Base-by-base conservation (phyloP, 2,329 filamentous ascomycete species). In the Fusarium zealandicum region DNA sequence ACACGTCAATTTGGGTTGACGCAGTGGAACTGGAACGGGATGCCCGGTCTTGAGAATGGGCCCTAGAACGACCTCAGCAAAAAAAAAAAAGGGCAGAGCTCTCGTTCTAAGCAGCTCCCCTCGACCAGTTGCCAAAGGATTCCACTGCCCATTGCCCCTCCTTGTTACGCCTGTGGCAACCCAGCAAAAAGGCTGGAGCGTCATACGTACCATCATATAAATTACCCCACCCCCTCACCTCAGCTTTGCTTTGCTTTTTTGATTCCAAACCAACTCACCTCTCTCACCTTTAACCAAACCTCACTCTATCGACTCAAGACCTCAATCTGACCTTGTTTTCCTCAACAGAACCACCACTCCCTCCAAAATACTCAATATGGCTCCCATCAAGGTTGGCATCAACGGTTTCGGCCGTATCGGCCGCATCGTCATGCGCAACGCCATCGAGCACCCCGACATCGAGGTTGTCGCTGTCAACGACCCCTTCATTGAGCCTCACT, bases 381-480 rank as follows among this genome's bases (percentile, higher is more conserved):
- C 74, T 76, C 73, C 75, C 75, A 77, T 82, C 76, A 86, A 96
- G 87, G 91, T 96, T 77, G 92, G 92, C 79, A 97, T 96, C 89
- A 98, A 97, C 90, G 93, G 95, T 80, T 99, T 99, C 85, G 95
- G 95, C 83, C 93, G 95, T 81, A 99, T 99, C 81, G 95, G 95
- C 75, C 90, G 95, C 79, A 97, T 99, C 79, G 89, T 98, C 84
- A 95, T 98, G 90, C 92, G 93, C 83, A 98, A 97, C 84, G 91
- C 93, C 73, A 77, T 96, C 76, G 89, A 96, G 87, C 90, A 93
- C 82, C 80, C 84, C 72, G 90, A 96, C 57, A 90, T 98, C 75
- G 85, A 96, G 73, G 84, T 99, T 72, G 92, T 97, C 73, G 93
- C 95, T 72, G 92, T 97, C 82, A 98, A 99, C 86, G 95, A 98